These are phyloP conservation scores for Diophrys sp. DNA, from an alignment of 73 alveolate species.

Conservation along the genomic window DNA sequence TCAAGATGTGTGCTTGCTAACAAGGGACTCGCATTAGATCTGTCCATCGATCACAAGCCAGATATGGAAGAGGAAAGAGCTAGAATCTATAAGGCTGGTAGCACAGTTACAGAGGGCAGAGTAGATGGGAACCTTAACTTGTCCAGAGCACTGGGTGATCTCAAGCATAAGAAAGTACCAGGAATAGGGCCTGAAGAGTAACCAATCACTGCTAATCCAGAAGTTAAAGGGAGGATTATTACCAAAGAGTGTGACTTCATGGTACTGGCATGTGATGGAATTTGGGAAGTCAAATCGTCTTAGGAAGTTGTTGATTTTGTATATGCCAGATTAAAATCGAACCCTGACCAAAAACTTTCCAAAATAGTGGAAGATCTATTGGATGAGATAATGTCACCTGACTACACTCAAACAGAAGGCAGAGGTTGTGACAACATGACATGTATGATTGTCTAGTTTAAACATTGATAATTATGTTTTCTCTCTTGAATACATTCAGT, in stretches of 20 bases:
- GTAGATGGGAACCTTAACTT: constrained; percentile 92
- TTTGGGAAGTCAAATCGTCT: constrained; percentile 70
- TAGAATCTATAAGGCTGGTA: constrained; percentile 79
- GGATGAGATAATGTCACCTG: constrained; percentile 54
- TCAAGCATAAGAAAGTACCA: constrained; percentile 75
- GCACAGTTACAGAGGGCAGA: constrained; percentile 75
- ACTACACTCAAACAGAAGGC: constrained; percentile 54
- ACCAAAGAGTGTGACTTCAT: constrained; percentile 61
- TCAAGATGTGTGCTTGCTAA: constrained; percentile 78
- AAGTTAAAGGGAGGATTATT: constrained; percentile 48
- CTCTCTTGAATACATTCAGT: not conserved
- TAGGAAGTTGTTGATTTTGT: constrained; percentile 65
- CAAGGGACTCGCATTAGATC: constrained; percentile 48
- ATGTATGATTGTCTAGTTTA: constrained; percentile 46
- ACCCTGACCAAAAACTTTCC: constrained; percentile 14
- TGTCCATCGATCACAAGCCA: constrained; percentile 84
- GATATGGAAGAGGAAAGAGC: constrained; percentile 62
- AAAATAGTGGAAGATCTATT: constrained; percentile 45
- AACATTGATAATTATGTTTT: constrained; percentile 1
- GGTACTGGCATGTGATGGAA: constrained; percentile 88
- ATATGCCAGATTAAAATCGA: constrained; percentile 25
- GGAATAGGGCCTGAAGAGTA: constrained; percentile 56
- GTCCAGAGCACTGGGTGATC: constrained; percentile 87
- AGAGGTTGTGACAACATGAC: constrained; percentile 82
- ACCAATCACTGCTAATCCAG: constrained; percentile 82